Evolutionary conservation across 805 yeast genomes (phyloP).

Genomic region (Lipomyces chichibuensis): DNA sequence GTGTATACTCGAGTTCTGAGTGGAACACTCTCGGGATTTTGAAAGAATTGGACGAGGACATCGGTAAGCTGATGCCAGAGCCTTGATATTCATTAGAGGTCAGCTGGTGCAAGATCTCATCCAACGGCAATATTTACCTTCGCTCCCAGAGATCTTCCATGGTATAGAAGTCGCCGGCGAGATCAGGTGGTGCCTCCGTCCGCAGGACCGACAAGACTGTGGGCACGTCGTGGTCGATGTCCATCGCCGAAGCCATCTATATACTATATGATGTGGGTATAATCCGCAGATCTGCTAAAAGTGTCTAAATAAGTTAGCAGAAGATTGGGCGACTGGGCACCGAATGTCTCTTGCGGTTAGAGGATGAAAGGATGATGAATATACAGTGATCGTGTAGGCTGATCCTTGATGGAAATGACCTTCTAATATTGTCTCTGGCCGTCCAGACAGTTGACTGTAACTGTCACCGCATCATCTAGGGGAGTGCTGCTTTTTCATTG

Average conservation of each 20-base stretch:
- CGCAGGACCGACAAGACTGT: constrained; percentile 63
- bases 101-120: not conserved
- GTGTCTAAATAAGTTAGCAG: not conserved
- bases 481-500: not conserved
- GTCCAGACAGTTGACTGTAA: not conserved
- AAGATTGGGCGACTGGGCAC: not conserved
- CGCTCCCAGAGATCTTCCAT: constrained; percentile 86
- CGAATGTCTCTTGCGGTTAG: not conserved
- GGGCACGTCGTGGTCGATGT: constrained; percentile 47
- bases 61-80: constrained; percentile 93
- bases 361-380: not conserved
- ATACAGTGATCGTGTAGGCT: not conserved
- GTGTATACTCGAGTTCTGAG: constrained; percentile 70
- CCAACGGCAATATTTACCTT: constrained; percentile 46
- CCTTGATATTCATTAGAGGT: constrained; percentile 29
- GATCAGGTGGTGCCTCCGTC: constrained; percentile 64
- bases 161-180: constrained; percentile 62
- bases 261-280: not conserved
- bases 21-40: constrained; percentile 54
- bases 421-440: not conserved
- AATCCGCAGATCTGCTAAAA: not conserved
- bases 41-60: constrained; percentile 63
- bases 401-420: not conserved
- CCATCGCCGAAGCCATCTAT: constrained; percentile 33
- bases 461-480: not conserved